A percentile compares a stretch with the other conserved stretches of the same genome.
phyloP scores from a whole-genome alignment of 352 stramenopile species.

The Pythium rhizo-oryzae region DNA sequence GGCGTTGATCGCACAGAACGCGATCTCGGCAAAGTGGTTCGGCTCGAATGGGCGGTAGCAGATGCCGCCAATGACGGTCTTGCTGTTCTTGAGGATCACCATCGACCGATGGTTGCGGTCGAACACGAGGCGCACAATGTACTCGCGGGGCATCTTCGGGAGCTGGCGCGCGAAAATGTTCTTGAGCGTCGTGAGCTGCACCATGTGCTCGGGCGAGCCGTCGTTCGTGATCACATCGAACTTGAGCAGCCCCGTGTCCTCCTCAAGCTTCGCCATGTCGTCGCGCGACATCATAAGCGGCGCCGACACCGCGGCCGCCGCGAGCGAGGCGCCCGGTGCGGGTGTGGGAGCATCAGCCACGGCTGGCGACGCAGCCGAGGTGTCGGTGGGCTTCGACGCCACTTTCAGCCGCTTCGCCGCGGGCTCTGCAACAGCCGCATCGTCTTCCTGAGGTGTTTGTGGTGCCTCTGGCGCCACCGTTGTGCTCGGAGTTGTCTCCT shows the following conservation, averaged over 20 bases:
- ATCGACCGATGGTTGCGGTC: constrained; percentile 95
- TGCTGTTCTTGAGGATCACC: constrained; percentile 91
- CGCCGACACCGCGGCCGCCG: constrained; percentile 19
- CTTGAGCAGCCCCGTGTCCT: constrained; percentile 76
- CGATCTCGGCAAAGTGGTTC: constrained; percentile 99
- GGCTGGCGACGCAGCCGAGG: background rate
- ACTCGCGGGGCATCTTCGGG: constrained; percentile 99
- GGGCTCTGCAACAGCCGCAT: constrained; percentile 9
- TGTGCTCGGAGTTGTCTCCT: background rate
- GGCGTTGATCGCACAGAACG: constrained; percentile 98
- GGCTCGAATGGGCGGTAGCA: constrained; percentile 96
- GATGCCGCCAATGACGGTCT: constrained; percentile 97
- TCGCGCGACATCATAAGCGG: constrained; percentile 78
- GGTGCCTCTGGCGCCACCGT: background rate
- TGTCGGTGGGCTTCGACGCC: constrained; percentile 23
- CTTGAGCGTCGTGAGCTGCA: constrained; percentile 96
- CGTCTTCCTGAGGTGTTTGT: background rate
- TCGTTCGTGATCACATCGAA: constrained; percentile 93
- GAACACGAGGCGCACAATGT: constrained; percentile 99
- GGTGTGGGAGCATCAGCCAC: background rate
- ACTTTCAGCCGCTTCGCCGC: constrained; percentile 49
- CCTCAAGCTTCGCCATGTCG: constrained; percentile 89
- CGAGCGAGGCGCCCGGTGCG: background rate
- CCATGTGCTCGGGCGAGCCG: constrained; percentile 81
- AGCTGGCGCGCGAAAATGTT: constrained; percentile 98